These are phyloP conservation scores for Lentithecium fluviatile DNA, from an alignment of 495 filamentous ascomycete genomes.

Conservation along the genomic window DNA sequence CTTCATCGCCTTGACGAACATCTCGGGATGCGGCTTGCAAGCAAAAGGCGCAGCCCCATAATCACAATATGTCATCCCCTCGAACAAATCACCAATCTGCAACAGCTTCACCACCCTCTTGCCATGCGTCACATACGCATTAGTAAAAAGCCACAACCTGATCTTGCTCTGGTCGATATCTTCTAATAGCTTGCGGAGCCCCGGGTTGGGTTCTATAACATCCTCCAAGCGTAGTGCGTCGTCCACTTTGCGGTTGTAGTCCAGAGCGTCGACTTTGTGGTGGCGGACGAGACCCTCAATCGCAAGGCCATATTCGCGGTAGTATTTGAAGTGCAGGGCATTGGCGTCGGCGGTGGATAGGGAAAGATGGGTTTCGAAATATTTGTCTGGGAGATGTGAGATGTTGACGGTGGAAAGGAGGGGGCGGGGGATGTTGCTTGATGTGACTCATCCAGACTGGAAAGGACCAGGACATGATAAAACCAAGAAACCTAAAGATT, in stretches of 20 bases:
- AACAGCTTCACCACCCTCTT: slow-evolving; percentile 77
- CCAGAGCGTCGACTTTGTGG: slow-evolving; percentile 92
- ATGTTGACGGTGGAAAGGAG: background rate
- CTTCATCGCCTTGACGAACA: slow-evolving; percentile 74
- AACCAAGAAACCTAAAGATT: background rate
- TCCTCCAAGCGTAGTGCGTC: slow-evolving; percentile 87
- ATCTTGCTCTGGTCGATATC: slow-evolving; percentile 79
- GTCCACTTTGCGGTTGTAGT: slow-evolving; percentile 92
- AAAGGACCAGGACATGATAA: background rate
- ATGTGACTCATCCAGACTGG: background rate
- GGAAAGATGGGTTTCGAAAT: slow-evolving; percentile 76
- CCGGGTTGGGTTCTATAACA: slow-evolving; percentile 72
- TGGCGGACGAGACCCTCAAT: slow-evolving; percentile 91
- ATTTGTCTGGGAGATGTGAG: slow-evolving; percentile 54
- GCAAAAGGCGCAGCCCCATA: slow-evolving; percentile 66
- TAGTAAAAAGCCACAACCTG: slow-evolving; percentile 90
- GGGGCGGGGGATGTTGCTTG: background rate
- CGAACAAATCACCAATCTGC: slow-evolving; percentile 81
- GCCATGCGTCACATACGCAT: slow-evolving; percentile 89
- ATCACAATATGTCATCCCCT: slow-evolving; percentile 90
- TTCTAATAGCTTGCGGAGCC: slow-evolving; percentile 71
- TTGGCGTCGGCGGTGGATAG: slow-evolving; percentile 71
- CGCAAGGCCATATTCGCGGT: slow-evolving; percentile 92
- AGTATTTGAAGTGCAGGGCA: slow-evolving; percentile 84
- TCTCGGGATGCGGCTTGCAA: slow-evolving; percentile 80